phyloP scores from a whole-genome alignment of 1,284 basidiomycete species.

The Anthracocystis setariae region DNA sequence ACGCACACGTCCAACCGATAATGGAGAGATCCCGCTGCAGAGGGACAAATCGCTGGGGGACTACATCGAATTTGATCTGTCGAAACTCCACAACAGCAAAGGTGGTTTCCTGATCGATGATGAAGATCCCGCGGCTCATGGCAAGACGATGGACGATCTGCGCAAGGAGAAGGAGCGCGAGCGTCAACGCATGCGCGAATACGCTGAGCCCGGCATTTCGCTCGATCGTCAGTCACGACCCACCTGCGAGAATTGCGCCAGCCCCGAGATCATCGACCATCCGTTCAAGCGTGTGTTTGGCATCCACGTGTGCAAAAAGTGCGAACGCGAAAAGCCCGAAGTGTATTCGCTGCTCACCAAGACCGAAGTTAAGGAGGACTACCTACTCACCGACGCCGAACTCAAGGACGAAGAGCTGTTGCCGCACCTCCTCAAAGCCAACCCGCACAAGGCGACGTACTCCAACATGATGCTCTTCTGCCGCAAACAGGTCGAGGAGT shows the following conservation, averaged over 20 bases:
- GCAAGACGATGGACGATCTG: conserved; percentile 59
- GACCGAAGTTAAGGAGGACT: conserved; percentile 89
- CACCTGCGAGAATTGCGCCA: conserved; percentile 56
- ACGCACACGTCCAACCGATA: conserved; percentile 22
- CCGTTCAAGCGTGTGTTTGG: conserved; percentile 60
- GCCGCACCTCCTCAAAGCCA: conserved; percentile 92
- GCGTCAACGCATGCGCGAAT: conserved; percentile 54
- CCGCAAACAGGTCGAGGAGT: conserved; percentile 91
- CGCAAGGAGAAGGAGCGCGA: conserved; percentile 62
- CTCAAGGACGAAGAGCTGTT: conserved; percentile 89
- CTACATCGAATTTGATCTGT: conserved; percentile 67
- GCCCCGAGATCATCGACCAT: conserved; percentile 58
- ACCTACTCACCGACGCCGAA: conserved; percentile 90
- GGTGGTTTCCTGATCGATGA: conserved; percentile 66
- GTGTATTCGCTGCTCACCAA: conserved; percentile 95
- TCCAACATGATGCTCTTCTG: conserved; percentile 99
- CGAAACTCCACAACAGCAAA: conserved; percentile 63
- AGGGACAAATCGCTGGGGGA: conserved; percentile 62
- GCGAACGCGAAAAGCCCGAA: conserved; percentile 79
- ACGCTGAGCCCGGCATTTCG: conserved; percentile 59
- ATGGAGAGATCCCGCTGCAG: conserved; percentile 51
- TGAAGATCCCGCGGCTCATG: conserved; percentile 28
- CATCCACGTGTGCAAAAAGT: conserved; percentile 85
- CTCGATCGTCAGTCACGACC: conserved; percentile 54
- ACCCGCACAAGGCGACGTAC: conserved; percentile 95